Evolutionary conservation across 495 filamentous ascomycete genomes (phyloP).

Genomic region (Amphirosellinia nigrospora): DNA sequence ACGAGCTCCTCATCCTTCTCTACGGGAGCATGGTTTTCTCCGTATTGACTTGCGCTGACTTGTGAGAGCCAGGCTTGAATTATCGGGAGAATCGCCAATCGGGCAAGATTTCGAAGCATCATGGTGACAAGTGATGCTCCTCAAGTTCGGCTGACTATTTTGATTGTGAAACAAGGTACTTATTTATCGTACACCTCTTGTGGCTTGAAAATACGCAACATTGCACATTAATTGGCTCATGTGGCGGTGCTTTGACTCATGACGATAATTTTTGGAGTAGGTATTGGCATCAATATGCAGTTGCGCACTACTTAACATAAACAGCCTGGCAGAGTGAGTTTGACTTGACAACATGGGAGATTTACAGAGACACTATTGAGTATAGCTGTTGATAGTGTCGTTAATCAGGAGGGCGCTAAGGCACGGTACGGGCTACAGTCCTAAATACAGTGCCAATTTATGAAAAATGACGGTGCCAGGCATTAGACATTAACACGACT

Average conservation of each 20-base stretch:
- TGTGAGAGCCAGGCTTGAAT: neutral
- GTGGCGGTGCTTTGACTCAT: neutral
- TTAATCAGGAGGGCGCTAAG: neutral
- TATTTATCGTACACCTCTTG: neutral
- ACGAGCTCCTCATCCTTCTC: slow-evolving; percentile 36
- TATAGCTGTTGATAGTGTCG: too few relatives aligned
- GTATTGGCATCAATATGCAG: neutral
- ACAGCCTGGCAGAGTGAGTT: too few relatives aligned
- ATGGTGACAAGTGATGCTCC: neutral
- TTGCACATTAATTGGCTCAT: neutral
- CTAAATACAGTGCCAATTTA: neutral
- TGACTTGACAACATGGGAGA: too few relatives aligned
- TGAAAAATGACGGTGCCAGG: neutral
- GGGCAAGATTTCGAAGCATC: slow-evolving; percentile 14
- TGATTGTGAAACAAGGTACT: too few relatives aligned
- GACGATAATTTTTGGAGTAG: neutral
- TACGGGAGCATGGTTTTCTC: slow-evolving; percentile 33
- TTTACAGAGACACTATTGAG: too few relatives aligned
- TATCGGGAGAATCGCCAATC: neutral
- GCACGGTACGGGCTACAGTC: neutral
- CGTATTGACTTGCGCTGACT: slow-evolving; percentile 32
- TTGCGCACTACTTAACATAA: neutral
- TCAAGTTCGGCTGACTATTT: neutral
- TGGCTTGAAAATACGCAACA: neutral
- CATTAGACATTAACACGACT: neutral